Percentiles rank a stretch among this genome's conserved stretches.
Conservation (phyloP, 352 stramenopile species). For the Phytophthora foliorum region DNA sequence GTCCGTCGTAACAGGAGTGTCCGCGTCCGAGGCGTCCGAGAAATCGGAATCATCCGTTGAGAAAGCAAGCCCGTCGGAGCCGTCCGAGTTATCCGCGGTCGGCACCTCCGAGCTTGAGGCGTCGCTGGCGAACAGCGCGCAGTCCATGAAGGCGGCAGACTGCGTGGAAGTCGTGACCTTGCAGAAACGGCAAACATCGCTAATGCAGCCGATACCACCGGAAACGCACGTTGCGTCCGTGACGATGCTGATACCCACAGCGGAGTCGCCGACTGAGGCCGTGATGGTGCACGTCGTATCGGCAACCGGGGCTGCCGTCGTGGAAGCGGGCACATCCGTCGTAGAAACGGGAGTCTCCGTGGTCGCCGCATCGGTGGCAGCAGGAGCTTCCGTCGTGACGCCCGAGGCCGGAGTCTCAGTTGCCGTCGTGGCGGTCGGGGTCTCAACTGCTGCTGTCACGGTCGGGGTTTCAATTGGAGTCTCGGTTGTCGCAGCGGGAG, state of each 20-base stretch:
- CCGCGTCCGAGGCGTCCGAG: slow-evolving; percentile 14
- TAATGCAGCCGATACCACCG: slow-evolving; percentile 50
- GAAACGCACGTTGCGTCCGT: slow-evolving; percentile 36
- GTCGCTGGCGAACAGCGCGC: slow-evolving; percentile 11
- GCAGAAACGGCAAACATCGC: slow-evolving; percentile 52
- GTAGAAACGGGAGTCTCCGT: neutral
- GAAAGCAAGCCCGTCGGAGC: slow-evolving; percentile 5
- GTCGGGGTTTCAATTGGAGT: slow-evolving; percentile 18
- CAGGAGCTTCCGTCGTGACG: slow-evolving; percentile 7
- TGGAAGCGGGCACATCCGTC: neutral
- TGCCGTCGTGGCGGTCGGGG: neutral
- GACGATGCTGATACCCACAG: slow-evolving; percentile 42
- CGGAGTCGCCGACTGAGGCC: slow-evolving; percentile 36
- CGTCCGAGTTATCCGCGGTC: slow-evolving; percentile 11
- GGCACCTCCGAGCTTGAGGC: slow-evolving; percentile 9
- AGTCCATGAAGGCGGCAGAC: slow-evolving; percentile 36
- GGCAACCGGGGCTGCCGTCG: neutral
- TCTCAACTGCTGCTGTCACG: neutral
- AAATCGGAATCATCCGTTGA: slow-evolving; percentile 17
- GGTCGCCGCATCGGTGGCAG: slow-evolving; percentile 11
- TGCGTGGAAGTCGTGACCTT: slow-evolving; percentile 39
- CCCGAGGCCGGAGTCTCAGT: neutral
- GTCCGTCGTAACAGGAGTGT: neutral
- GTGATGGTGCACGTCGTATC: slow-evolving; percentile 25
- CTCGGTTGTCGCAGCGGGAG: slow-evolving; percentile 11